Evolutionary conservation across 768 basidiomycete species (phyloP).

Genomic region (Mycena venus): DNA sequence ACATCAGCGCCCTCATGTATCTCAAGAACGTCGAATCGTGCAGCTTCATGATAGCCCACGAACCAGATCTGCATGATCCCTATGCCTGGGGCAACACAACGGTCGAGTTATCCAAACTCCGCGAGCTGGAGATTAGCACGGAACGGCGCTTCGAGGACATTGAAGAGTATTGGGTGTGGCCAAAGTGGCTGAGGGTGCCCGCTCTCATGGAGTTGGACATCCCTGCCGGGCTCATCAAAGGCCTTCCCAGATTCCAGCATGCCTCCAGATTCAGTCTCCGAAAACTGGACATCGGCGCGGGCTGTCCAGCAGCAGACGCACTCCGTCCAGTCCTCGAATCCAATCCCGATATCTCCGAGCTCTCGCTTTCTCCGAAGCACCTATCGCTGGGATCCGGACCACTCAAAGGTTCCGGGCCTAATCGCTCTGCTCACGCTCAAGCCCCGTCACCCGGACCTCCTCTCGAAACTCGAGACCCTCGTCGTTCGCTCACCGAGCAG

Average conservation of each 20-base stretch:
- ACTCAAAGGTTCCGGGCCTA: background rate
- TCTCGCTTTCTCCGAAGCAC: background rate
- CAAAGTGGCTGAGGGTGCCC: background rate
- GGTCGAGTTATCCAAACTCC: background rate
- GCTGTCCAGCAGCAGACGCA: background rate
- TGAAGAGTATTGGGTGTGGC: background rate
- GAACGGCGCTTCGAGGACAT: background rate
- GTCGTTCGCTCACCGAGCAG: background rate
- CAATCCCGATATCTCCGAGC: background rate
- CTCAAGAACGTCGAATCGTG: conserved; percentile 16
- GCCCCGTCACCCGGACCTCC: background rate
- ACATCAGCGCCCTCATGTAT: background rate
- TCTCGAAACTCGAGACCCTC: background rate
- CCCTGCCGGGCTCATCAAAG: background rate
- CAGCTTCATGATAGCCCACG: background rate
- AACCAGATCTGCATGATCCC: background rate
- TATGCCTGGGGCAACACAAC: background rate
- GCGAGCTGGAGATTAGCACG: background rate
- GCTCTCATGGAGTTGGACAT: conserved; percentile 12
- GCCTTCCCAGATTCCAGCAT: background rate
- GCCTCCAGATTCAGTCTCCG: background rate
- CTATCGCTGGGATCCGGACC: background rate
- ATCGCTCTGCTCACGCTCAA: background rate
- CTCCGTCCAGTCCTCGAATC: background rate
- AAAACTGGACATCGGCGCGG: background rate